These are phyloP conservation scores for Porphyrellus sp. DNA, from an alignment of 1,284 basidiomycete genomes.

Conservation along the genomic window DNA sequence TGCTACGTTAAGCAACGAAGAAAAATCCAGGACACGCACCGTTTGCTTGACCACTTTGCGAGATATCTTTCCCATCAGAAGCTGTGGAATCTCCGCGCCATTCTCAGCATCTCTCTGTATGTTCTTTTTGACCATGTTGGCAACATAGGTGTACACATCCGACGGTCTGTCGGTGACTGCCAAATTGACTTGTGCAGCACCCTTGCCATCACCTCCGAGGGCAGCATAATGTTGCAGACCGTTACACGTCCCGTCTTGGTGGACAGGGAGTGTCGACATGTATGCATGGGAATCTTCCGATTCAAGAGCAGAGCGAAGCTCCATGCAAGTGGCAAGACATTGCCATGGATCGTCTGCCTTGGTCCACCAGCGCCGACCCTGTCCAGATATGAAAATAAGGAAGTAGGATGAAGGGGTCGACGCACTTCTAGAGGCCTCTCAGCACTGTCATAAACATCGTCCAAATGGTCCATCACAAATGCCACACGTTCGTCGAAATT, in stretches of 20 bases:
- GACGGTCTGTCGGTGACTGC: constrained; percentile 83
- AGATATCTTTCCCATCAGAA: constrained; percentile 79
- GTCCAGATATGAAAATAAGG: constrained; percentile 11
- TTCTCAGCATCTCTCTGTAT: constrained; percentile 35
- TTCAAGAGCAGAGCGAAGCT: constrained; percentile 76
- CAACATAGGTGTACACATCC: constrained; percentile 97
- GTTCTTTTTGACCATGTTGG: constrained; percentile 69
- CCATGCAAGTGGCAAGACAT: constrained; percentile 89
- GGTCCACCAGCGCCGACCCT: constrained; percentile 85
- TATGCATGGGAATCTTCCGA: constrained; percentile 72
- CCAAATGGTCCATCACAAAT: constrained; percentile 74
- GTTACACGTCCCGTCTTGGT: constrained; percentile 99
- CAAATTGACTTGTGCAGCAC: constrained; percentile 93
- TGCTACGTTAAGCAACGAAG: neutral
- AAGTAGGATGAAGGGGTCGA: constrained; percentile 1
- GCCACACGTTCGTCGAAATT: constrained; percentile 87
- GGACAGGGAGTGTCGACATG: constrained; percentile 81
- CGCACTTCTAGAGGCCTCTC: constrained; percentile 77
- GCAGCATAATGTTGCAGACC: constrained; percentile 99
- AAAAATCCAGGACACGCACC: constrained; percentile 40
- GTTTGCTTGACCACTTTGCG: constrained; percentile 99
- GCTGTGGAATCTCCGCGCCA: constrained; percentile 55
- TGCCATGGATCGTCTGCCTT: constrained; percentile 97
- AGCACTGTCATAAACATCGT: constrained; percentile 83
- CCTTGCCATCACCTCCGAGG: constrained; percentile 87